Evolutionary conservation across 2,329 filamentous ascomycete species (phyloP).

Genomic region (Xylaria sp.): DNA sequence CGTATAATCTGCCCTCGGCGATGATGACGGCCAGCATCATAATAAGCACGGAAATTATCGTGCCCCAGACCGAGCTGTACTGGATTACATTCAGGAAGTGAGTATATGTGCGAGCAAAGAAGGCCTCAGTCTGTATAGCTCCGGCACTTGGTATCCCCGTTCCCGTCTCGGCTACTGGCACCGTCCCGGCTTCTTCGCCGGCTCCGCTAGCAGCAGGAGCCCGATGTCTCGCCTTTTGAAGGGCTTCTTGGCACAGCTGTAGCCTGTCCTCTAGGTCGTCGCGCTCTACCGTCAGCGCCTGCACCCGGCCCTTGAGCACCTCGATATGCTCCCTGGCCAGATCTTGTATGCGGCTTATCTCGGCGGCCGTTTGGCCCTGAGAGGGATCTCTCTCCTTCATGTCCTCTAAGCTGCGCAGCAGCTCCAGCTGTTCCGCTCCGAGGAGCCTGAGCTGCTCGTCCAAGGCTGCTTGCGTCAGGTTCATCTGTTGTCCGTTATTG

Average conservation of each 20-base stretch:
- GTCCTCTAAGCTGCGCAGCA: conserved; percentile 1
- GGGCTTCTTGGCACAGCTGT: neutral
- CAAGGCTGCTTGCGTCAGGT: conserved; percentile 14
- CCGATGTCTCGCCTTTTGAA: neutral
- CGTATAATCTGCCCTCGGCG: conserved; percentile 36
- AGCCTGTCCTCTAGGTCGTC: conserved; percentile 20
- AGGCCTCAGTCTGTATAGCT: neutral
- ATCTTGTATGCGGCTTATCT: neutral
- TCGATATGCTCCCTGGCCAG: neutral
- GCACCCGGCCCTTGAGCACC: neutral
- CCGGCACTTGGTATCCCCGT: neutral
- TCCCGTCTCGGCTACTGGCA: neutral
- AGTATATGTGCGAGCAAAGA: neutral
- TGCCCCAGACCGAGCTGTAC: conserved; percentile 9
- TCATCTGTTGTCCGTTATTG: conserved; percentile 15
- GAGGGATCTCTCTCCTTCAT: neutral
- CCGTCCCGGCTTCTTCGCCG: neutral
- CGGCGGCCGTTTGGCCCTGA: neutral
- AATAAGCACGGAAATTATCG: conserved; percentile 9
- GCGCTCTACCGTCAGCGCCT: conserved; percentile 11
- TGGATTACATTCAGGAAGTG: neutral
- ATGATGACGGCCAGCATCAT: conserved; percentile 34
- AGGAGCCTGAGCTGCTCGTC: conserved; percentile 10
- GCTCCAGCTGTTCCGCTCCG: neutral
- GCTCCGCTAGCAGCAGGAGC: neutral